A percentile compares a stretch with the other conserved stretches of the same genome.
phyloP scores from a whole-genome alignment of 148 eudicot genomes.

The Fagopyrum homotropicum region DNA sequence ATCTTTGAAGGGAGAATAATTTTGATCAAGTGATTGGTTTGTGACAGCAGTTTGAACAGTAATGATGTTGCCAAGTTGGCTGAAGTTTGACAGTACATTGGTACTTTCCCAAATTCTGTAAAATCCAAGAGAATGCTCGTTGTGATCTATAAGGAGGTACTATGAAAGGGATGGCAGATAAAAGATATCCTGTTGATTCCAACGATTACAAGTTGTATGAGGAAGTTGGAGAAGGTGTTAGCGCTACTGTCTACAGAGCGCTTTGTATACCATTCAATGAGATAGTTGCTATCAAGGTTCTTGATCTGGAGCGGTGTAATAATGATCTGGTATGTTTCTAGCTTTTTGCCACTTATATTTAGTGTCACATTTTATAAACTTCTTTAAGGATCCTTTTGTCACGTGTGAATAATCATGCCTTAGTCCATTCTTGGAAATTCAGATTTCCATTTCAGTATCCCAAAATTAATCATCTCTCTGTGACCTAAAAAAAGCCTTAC shows the following conservation, averaged over 20 bases:
- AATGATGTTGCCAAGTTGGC: conserved; percentile 22
- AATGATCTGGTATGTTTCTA: conserved; percentile 82
- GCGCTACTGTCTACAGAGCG: conserved; percentile 89
- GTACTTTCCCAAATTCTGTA: conserved; percentile 10
- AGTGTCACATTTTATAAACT: neutral
- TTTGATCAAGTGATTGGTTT: conserved; percentile 4
- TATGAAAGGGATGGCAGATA: conserved; percentile 48
- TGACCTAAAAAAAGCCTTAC: neutral
- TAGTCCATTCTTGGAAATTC: neutral
- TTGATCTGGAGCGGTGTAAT: conserved; percentile 86
- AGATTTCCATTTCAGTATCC: neutral
- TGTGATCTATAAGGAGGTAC: conserved; percentile 28
- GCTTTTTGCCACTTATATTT: conserved; percentile 3
- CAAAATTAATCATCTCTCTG: neutral
- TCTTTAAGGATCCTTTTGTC: neutral
- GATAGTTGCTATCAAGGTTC: conserved; percentile 90
- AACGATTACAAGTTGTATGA: conserved; percentile 75
- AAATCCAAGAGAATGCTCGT: conserved; percentile 23
- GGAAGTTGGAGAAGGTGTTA: conserved; percentile 95
- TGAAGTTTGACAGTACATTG: conserved; percentile 16
- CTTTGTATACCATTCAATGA: conserved; percentile 88
- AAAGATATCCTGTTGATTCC: conserved; percentile 68
- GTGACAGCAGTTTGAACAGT: conserved; percentile 4
- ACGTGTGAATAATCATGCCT: conserved; percentile 1
- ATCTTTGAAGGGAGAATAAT: neutral